phyloP scores from a whole-genome alignment of 805 yeast species.

The Schizosaccharomyces octosporus region DNA sequence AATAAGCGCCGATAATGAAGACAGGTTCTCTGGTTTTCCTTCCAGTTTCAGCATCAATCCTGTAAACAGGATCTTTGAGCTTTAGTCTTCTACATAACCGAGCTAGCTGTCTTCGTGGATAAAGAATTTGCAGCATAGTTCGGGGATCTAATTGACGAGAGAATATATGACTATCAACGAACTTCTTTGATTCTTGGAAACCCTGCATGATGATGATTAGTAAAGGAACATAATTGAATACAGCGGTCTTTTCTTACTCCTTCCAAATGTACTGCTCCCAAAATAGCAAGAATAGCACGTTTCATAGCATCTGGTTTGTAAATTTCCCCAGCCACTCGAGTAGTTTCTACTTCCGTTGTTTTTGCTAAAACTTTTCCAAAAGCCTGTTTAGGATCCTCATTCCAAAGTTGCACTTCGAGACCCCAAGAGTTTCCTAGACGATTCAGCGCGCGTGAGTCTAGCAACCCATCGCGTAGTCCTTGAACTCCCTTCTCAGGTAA shows the following conservation, averaged over 20 bases:
- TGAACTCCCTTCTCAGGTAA: slow-evolving; percentile 58
- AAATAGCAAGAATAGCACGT: not conserved
- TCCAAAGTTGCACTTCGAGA: slow-evolving; percentile 28
- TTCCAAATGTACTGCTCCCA: not conserved
- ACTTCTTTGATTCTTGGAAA: slow-evolving; percentile 27
- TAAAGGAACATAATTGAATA: not conserved
- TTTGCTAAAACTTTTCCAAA: slow-evolving; percentile 3
- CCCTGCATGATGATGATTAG: not conserved
- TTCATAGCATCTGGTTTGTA: not conserved
- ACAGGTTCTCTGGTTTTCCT: slow-evolving; percentile 62
- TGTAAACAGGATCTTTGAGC: slow-evolving; percentile 48
- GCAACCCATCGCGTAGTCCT: slow-evolving; percentile 50
- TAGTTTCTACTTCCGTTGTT: not conserved
- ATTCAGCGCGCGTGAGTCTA: slow-evolving; percentile 40
- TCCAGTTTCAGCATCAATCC: slow-evolving; percentile 83
- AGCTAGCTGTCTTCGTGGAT: slow-evolving; percentile 66
- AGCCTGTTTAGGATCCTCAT: slow-evolving; percentile 41
- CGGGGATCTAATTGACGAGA: slow-evolving; percentile 61
- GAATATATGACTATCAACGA: slow-evolving; percentile 49
- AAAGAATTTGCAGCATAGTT: slow-evolving; percentile 52
- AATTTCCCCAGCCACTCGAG: not conserved
- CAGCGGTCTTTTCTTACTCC: not conserved
- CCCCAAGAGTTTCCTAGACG: slow-evolving; percentile 68
- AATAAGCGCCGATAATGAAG: slow-evolving; percentile 73
- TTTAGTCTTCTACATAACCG: slow-evolving; percentile 53